Evolutionary conservation across 2,329 filamentous ascomycete genomes (phyloP).

Genomic region (Alternaria sp.): DNA sequence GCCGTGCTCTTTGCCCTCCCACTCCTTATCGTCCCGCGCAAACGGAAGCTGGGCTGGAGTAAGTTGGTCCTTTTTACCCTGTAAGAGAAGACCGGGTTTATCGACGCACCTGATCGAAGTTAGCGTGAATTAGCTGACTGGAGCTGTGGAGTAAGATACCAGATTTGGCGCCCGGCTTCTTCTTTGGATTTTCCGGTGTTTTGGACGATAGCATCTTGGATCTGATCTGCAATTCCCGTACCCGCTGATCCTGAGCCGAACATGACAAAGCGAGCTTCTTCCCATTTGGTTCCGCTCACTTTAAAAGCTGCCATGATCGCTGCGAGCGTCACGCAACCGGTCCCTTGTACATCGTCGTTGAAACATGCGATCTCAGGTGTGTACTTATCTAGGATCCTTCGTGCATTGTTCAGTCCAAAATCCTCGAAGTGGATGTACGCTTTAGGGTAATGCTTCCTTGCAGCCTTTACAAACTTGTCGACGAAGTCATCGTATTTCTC

Average conservation of each 20-base stretch:
- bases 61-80: slow-evolving; percentile 67
- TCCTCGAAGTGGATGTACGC: slow-evolving; percentile 93
- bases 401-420: slow-evolving; percentile 80
- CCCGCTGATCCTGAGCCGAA: slow-evolving; percentile 86
- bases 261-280: slow-evolving; percentile 75
- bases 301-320: slow-evolving; percentile 80
- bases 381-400: slow-evolving; percentile 79
- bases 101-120: slow-evolving; percentile 72
- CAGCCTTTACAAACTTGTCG: slow-evolving; percentile 74
- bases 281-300: slow-evolving; percentile 71
- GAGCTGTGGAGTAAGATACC: slow-evolving; percentile 56
- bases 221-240: slow-evolving; percentile 85
- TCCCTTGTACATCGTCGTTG: slow-evolving; percentile 92
- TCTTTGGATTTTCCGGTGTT: slow-evolving; percentile 72
- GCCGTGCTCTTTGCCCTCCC: slow-evolving; percentile 65
- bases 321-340: slow-evolving; percentile 85
- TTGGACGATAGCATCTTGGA: slow-evolving; percentile 78
- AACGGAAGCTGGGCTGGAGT: slow-evolving; percentile 74
- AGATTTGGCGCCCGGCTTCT: slow-evolving; percentile 84
- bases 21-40: slow-evolving; percentile 70
- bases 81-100: slow-evolving; percentile 78
- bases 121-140: slow-evolving; percentile 3
- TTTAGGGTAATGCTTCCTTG: slow-evolving; percentile 74
- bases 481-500: slow-evolving; percentile 80
- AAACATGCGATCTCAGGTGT: slow-evolving; percentile 80